Evolutionary conservation across 352 stramenopile genomes (phyloP), one percentile per base, ranked within the genome.

Genomic region (Phytophthora idaei): DNA sequence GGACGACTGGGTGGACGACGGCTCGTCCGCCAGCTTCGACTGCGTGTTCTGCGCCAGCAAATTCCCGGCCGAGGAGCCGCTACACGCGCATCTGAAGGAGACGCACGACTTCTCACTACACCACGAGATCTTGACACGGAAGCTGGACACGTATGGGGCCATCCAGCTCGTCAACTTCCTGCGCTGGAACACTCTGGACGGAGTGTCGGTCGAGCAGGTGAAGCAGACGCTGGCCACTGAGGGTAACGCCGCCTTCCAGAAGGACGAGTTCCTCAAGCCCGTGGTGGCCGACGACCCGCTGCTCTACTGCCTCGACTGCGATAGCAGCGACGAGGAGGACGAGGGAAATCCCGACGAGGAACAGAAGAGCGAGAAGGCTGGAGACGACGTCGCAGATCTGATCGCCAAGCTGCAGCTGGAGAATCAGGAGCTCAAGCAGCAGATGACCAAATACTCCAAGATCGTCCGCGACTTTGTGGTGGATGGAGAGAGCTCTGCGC

Each of bases 1-100:
- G 87, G 83, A 95, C 51, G 87, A 95, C 79, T 95, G 87, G 87
- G 80, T 93, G 45, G 87, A 93, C 59, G 87, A 95, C 42, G 69
- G 67, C 54, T 61, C 77, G 25, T 73, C 77, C 53, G 17, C 60
- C 25, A 77, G 57, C 63, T 90, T 90, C 57, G 69, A 65, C 57
- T 95, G 87, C 45, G 75, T 95, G 28, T 93, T 95, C 67, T 95
- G 87, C 59, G 53, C 55, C 50, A 69, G 74, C 46, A 78, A 78
- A 39, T 82, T 84, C 57, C 34, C 76, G 12, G 45, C 61, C 11
- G 77, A 92, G 59, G 68, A 76, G 58, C 64, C 74, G 29, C 73
- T 95, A 41, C 83, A 92, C 55, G 70, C 71, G 65, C 87, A 95
- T 65, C 50, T 90, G 34, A 61, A 77, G 28, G 68, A 67, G 3